phyloP scores from a whole-genome alignment of 805 yeast genomes.

The Monosporozyma unispora region DNA sequence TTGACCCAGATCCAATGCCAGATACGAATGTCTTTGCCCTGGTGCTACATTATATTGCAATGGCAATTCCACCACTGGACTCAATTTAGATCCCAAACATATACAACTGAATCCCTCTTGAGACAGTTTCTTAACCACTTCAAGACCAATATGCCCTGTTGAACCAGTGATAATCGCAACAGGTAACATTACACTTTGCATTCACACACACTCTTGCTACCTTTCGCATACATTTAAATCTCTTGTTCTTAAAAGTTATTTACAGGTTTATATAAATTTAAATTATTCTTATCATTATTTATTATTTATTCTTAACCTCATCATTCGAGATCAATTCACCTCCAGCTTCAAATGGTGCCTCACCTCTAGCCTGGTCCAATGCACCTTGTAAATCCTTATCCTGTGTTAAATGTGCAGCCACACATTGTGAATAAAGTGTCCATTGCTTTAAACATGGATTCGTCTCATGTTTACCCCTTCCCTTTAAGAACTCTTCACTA shows the following conservation, averaged over 20 bases:
- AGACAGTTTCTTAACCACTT: slow-evolving; percentile 24
- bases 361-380: slow-evolving; percentile 81
- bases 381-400: slow-evolving; percentile 67
- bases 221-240: no score
- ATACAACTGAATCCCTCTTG: slow-evolving; percentile 21
- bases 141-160: slow-evolving; percentile 36
- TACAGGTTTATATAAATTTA: background rate
- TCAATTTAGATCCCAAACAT: slow-evolving; percentile 18
- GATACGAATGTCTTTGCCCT: slow-evolving; percentile 16
- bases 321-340: slow-evolving; percentile 34
- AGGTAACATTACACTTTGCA: no score
- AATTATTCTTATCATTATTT: no score
- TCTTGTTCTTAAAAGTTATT: background rate
- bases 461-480: slow-evolving; percentile 35
- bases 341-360: slow-evolving; percentile 76
- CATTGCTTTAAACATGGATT: slow-evolving; percentile 90
- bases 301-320: background rate
- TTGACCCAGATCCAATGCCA: slow-evolving; percentile 13
- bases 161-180: slow-evolving; percentile 36
- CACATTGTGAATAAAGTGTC: slow-evolving; percentile 83
- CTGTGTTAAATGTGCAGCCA: slow-evolving; percentile 58
- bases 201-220: no score
- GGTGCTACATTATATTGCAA: slow-evolving; percentile 1
- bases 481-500: slow-evolving; percentile 66
- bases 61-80: slow-evolving; percentile 5